Conservation (phyloP, 805 yeast genomes). For the Yamadazyma akitaensis region DNA sequence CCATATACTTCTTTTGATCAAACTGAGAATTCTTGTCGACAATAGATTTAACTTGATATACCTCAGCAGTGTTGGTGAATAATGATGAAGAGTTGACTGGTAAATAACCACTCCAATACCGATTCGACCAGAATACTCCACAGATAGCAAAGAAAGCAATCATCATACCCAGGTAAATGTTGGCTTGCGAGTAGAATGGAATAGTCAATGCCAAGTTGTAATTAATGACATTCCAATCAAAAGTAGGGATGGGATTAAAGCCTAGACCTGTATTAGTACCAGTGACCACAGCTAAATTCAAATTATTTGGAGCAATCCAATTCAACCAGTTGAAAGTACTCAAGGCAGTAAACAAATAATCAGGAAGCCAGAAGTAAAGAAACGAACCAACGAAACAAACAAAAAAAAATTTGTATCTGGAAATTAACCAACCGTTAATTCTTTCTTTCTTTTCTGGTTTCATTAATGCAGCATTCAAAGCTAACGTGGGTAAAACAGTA, state of each 20-base stretch:
- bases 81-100: conserved; percentile 43
- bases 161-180: conserved; percentile 18
- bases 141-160: conserved; percentile 18
- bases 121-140: conserved; percentile 23
- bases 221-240: conserved; percentile 51
- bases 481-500: conserved; percentile 26
- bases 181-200: conserved; percentile 38
- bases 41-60: conserved; percentile 42
- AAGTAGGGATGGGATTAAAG: conserved; percentile 50
- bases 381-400: conserved; percentile 28
- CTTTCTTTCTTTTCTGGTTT: conserved; percentile 24
- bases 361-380: conserved; percentile 46
- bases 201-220: conserved; percentile 31
- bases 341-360: conserved; percentile 40
- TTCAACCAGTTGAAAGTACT: conserved; percentile 53
- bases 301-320: conserved; percentile 54
- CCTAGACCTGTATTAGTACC: conserved; percentile 51
- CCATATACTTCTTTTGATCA: conserved; percentile 20
- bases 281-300: conserved; percentile 47
- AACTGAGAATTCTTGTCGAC: conserved; percentile 34
- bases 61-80: conserved; percentile 46
- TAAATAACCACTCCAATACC: conserved; percentile 23
- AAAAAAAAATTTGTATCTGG: conserved; percentile 25
- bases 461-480: conserved; percentile 30
- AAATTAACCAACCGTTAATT: conserved; percentile 30